Base-by-base conservation (phyloP, 345 rosid genomes). In the Reutealis trisperma region DNA sequence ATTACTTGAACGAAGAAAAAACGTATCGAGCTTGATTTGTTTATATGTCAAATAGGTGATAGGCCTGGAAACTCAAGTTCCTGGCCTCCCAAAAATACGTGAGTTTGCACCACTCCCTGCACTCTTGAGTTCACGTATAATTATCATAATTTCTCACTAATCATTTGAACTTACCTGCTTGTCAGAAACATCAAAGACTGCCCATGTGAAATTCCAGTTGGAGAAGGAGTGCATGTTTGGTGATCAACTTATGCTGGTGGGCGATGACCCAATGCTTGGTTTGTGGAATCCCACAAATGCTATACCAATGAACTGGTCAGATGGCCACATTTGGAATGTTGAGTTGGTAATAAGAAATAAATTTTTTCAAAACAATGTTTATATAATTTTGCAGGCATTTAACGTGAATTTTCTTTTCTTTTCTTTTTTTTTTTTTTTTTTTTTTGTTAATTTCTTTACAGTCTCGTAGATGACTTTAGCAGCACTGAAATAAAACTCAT, bases 261-360 rank as follows among this genome's bases (percentile, higher is more conserved):
- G 86, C 9, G 80, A 78, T 70, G 74, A 75, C 2, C 81, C 77
- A 15, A 70, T 61, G 59, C 59, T 84, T 70, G 87, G 85, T 37
- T 57, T 54, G 14, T 79, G 87, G 87, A 42, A 84, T 77, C 81
- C 83, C 8, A 47, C 32, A 0, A 44, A 60, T 61, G 87, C 83
- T 44, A 44, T 79, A 4, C 83, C 85, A 2, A 63, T 82, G 59
- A 70, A 47, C 69, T 79, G 87, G 87, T 82, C 87, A 51, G 81
- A 70, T 21, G 87, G 78, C 1, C 76, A 82, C 76, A 37, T 77
- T 24, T 84, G 87, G 87, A 61, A 18, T 54, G 81, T 77, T n/a
- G 81, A 84, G 60, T 63, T 82, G 83, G 87, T 84, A 76, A 79
- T 70, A 14, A 16, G 15, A 54, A 73, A 34, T 30, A 8, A 47